Percentiles rank a stretch among this genome's conserved stretches.
Conservation (phyloP, 306 rosid species). For the Mimosa bimucronata region DNA sequence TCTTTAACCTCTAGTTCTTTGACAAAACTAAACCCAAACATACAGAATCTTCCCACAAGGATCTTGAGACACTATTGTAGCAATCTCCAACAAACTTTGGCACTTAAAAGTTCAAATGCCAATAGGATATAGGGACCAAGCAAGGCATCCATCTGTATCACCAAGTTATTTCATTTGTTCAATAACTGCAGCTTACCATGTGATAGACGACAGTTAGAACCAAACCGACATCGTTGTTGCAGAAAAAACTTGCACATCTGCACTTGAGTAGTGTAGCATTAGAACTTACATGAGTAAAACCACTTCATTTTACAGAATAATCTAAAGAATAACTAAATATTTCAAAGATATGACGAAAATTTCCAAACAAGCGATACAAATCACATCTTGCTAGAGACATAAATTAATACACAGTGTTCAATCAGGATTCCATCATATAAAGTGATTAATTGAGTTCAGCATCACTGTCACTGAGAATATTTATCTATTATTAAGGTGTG, state of each 20-base stretch:
- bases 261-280: slow-evolving; percentile 71
- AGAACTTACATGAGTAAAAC: slow-evolving; percentile 56
- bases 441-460: slow-evolving; percentile 17
- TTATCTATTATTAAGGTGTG: too few relatives aligned
- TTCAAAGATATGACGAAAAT: slow-evolving; percentile 11
- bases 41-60: slow-evolving; percentile 58
- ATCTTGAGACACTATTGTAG: slow-evolving; percentile 53
- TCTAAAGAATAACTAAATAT: slow-evolving; percentile 19
- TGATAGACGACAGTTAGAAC: slow-evolving; percentile 86
- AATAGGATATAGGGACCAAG: slow-evolving; percentile 30
- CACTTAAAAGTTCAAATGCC: slow-evolving; percentile 37
- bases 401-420: slow-evolving; percentile 20
- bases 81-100: slow-evolving; percentile 61
- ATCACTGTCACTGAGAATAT: slow-evolving; percentile 10
- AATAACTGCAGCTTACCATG: slow-evolving; percentile 78
- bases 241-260: slow-evolving; percentile 98
- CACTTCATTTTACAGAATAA: slow-evolving; percentile 44
- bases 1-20: slow-evolving; percentile 35
- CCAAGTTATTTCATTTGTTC: slow-evolving; percentile 39
- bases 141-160: slow-evolving; percentile 18
- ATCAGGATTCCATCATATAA: slow-evolving; percentile 15
- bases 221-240: slow-evolving; percentile 94
- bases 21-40: slow-evolving; percentile 60
- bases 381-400: slow-evolving; percentile 22
- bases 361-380: slow-evolving; percentile 34